Evolutionary conservation across 2,329 filamentous ascomycete genomes (phyloP).

Genomic region (Aureobasidium melanogenum): DNA sequence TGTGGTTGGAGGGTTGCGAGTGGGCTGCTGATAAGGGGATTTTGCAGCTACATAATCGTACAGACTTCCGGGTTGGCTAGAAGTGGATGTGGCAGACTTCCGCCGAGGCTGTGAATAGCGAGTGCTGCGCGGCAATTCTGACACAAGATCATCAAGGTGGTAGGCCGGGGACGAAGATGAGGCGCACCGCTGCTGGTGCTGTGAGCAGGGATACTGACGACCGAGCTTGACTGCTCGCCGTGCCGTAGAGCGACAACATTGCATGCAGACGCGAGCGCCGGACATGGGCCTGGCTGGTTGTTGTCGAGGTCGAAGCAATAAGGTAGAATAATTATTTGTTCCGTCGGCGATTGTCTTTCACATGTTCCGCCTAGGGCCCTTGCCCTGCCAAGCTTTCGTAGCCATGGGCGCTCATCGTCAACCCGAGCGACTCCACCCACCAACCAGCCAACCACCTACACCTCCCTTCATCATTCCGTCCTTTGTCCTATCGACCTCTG

Average conservation of each 20-base stretch:
- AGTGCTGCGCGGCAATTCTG: conserved; percentile 2
- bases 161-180: neutral
- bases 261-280: neutral
- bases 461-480: neutral
- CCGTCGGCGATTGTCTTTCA: neutral
- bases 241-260: neutral
- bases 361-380: neutral
- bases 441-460: neutral
- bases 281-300: conserved; percentile 1
- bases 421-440: neutral
- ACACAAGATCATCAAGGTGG: conserved; percentile 1
- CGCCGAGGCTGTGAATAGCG: conserved; percentile 3
- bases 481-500: neutral
- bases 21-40: neutral
- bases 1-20: neutral
- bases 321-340: neutral
- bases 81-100: neutral
- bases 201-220: neutral
- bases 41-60: conserved; percentile 6
- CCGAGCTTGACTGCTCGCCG: neutral
- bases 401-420: neutral
- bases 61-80: neutral
- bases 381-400: neutral
- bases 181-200: neutral
- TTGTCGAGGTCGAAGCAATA: neutral